Base-by-base conservation (phyloP, 2,329 filamentous ascomycete genomes). In the Xylariaceae sp. region DNA sequence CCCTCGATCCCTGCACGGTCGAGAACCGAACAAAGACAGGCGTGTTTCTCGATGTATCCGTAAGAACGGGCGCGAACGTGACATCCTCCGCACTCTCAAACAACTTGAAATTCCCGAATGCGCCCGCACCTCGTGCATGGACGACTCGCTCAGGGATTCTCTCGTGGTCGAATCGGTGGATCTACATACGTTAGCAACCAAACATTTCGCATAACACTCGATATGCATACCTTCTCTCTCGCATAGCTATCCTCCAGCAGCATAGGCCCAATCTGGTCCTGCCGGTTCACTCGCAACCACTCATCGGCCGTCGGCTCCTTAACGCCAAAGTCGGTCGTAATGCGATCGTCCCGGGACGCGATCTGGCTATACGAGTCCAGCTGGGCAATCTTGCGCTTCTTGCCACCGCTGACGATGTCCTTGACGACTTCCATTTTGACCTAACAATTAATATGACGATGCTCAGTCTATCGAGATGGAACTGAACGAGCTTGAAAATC, bases 271-370 rank as follows among this genome's bases (percentile, higher is more conserved):
- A 80, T 85, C 57, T 84, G 77, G 51, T 89, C 80, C 2, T 85
- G 79, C 42, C 76, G 85, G 30, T 77, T 81, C 4, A 87, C 80
- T 55, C 82, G 84, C 56, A 95, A 77, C 90, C 89, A 94, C 70
- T 92, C 82, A 69, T 96, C 91, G 0, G 87, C 87, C 67, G 88
- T 88, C 48, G 78, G 76, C 68, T 91, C 82, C 73, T 87, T 90
- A 34, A 88, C 84, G 18, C 91, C 91, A 74, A 82, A 90, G 69
- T 96, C 90, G 53, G 87, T 88, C 0, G 90, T 93, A 65, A 92
- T 83, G 45, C 82, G 79, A 37, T 80, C 77, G 44, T 83, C 79
- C 53, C 81, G 74, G 50, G 81, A 75, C 1, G 84, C 78, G 69
- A 90, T 80, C 57, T 84, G 81, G 2, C 77, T 88, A 62, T 86